Conservation (phyloP, 1,139 yeast species). For the Lodderomyces parapsilosis region DNA sequence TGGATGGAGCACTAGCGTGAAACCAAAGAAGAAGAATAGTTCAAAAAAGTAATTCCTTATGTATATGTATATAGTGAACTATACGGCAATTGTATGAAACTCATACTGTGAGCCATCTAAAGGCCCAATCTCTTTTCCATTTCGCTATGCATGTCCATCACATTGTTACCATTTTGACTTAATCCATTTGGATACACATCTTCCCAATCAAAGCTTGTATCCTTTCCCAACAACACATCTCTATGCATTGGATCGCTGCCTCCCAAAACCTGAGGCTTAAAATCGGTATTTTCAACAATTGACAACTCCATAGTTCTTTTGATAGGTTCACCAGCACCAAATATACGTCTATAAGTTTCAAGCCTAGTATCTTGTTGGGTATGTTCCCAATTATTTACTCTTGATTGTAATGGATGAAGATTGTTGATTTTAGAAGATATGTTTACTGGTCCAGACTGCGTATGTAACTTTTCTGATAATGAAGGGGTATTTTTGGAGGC, state of each 20-base stretch:
- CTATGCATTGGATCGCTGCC: conserved; percentile 64
- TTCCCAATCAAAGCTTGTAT: conserved; percentile 85
- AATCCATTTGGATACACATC: conserved; percentile 71
- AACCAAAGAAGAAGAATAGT: conserved; percentile 52
- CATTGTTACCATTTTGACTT: conserved; percentile 33
- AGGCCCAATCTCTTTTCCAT: conserved; percentile 68
- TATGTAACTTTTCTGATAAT: conserved; percentile 56
- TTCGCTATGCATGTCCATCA: conserved; percentile 63
- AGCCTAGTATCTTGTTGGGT: conserved; percentile 69
- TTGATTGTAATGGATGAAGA: conserved; percentile 82
- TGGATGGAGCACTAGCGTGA: conserved; percentile 64
- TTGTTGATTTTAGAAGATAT: conserved; percentile 71
- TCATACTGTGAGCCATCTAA: conserved; percentile 18
- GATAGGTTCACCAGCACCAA: conserved; percentile 93
- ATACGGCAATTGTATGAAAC: neutral
- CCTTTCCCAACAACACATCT: conserved; percentile 78
- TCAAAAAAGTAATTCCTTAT: neutral
- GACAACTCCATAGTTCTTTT: conserved; percentile 84
- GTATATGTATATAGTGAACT: neutral
- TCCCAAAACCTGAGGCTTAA: conserved; percentile 62
- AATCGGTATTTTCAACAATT: conserved; percentile 71
- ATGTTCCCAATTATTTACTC: conserved; percentile 77
- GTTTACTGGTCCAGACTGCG: conserved; percentile 57
- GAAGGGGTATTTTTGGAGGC: conserved; percentile 62
- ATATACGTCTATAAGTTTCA: conserved; percentile 78